A percentile compares a stretch with the other conserved stretches of the same genome.
Conservation (phyloP, 1,284 basidiomycete genomes). For the Cryptococcus sp. region DNA sequence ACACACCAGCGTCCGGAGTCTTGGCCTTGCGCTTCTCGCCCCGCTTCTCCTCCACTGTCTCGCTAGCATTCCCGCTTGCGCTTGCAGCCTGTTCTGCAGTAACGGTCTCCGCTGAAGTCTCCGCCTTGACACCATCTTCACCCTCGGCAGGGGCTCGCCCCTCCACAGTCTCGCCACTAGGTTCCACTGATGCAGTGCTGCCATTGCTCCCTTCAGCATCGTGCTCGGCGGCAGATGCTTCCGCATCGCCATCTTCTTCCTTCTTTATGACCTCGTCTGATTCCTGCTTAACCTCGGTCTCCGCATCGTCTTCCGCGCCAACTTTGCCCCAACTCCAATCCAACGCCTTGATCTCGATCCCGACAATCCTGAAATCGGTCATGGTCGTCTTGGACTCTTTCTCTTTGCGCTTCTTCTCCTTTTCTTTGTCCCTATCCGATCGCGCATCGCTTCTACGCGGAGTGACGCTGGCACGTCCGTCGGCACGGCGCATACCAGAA, state of each 20-base stretch:
- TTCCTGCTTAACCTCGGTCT: conserved; percentile 17
- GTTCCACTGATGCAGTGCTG: not conserved
- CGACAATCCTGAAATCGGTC: conserved; percentile 94
- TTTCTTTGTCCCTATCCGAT: conserved; percentile 23
- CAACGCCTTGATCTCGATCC: conserved; percentile 66
- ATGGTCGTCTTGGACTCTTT: conserved; percentile 73
- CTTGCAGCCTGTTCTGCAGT: conserved; percentile 4
- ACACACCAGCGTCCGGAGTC: conserved; percentile 48
- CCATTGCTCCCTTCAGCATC: not conserved
- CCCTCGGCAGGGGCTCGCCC: not conserved
- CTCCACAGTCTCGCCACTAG: not conserved
- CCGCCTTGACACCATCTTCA: conserved; percentile 6
- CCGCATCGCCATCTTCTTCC: conserved; percentile 8
- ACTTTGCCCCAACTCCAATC: conserved; percentile 55
- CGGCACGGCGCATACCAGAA: conserved; percentile 21
- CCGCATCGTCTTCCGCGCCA: conserved; percentile 30
- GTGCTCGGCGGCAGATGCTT: not conserved
- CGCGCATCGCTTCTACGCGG: conserved; percentile 10
- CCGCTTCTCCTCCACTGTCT: conserved; percentile 32
- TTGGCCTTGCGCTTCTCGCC: conserved; percentile 53
- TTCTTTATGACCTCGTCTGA: conserved; percentile 11
- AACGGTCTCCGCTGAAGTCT: conserved; percentile 2
- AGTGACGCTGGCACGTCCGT: conserved; percentile 8
- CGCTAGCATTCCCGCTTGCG: conserved; percentile 1
- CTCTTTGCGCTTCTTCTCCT: conserved; percentile 34